A percentile compares a stretch with the other conserved stretches of the same genome.
Evolutionary conservation across 192 early-diverging fungal species (phyloP).

Genomic region (Dispira simplex): DNA sequence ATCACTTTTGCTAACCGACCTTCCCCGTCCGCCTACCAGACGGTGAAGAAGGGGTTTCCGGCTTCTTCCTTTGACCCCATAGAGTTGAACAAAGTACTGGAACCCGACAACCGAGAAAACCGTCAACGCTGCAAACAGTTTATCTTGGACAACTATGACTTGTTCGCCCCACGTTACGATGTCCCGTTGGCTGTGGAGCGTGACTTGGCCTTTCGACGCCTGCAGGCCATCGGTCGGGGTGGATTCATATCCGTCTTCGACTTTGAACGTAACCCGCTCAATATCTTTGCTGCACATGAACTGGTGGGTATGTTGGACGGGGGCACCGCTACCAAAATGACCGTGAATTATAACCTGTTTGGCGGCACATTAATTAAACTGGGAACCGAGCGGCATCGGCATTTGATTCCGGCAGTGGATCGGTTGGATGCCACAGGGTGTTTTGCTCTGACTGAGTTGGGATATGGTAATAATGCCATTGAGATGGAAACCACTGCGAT

Average conservation of each 20-base stretch:
- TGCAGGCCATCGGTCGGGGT: constrained; percentile 28
- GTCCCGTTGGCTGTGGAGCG: constrained; percentile 39
- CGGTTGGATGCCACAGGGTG: constrained; percentile 49
- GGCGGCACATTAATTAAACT: constrained; percentile 55
- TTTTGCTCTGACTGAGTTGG: constrained; percentile 63
- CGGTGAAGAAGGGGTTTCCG: not conserved
- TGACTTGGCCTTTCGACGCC: constrained; percentile 42
- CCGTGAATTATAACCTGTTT: constrained; percentile 50
- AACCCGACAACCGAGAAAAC: constrained; percentile 37
- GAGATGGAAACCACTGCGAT: constrained; percentile 63
- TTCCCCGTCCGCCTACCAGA: constrained; percentile 4
- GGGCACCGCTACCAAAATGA: constrained; percentile 52
- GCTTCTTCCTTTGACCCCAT: constrained; percentile 1
- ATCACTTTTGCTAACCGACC: not conserved
- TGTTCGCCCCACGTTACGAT: constrained; percentile 47
- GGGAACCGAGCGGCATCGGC: constrained; percentile 53
- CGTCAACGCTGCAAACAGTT: constrained; percentile 32
- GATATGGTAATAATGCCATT: constrained; percentile 67
- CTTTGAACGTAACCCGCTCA: constrained; percentile 53
- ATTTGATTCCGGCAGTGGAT: constrained; percentile 44
- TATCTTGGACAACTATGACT: constrained; percentile 27
- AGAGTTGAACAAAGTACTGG: constrained; percentile 17
- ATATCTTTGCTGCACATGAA: constrained; percentile 56
- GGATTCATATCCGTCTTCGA: constrained; percentile 48
- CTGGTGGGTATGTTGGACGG: constrained; percentile 57